These are phyloP conservation scores for Botrytis fragariae DNA, from an alignment of 2,329 filamentous ascomycete species.

Conservation along the genomic window DNA sequence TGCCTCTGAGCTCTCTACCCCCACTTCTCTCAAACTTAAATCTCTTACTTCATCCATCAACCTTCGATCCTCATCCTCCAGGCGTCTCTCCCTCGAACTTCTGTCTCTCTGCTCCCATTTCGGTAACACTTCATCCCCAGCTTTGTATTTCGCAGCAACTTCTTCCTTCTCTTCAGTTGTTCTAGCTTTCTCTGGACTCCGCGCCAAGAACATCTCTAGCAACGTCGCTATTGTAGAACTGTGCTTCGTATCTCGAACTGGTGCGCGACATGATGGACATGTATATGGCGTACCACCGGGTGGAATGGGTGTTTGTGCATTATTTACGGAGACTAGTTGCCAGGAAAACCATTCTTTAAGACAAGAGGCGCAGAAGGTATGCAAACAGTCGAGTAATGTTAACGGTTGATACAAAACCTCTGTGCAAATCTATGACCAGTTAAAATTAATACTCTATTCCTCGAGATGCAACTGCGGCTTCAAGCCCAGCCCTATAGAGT, in stretches of 20 bases:
- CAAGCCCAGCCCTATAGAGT: neutral
- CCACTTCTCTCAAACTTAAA: constrained; percentile 58
- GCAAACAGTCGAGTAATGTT: constrained; percentile 87
- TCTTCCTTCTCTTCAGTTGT: constrained; percentile 71
- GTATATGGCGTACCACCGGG: constrained; percentile 57
- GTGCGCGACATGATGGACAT: constrained; percentile 87
- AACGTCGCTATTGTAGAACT: constrained; percentile 89
- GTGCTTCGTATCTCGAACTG: constrained; percentile 80
- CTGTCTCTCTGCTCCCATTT: constrained; percentile 51
- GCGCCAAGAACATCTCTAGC: constrained; percentile 80
- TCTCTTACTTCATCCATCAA: constrained; percentile 35
- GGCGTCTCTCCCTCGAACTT: constrained; percentile 51
- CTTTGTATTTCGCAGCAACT: constrained; percentile 72
- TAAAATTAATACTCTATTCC: neutral
- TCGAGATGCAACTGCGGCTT: neutral
- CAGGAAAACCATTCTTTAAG: constrained; percentile 93
- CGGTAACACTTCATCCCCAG: constrained; percentile 77
- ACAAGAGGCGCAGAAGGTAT: constrained; percentile 94
- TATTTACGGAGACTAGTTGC: constrained; percentile 47
- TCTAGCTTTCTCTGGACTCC: constrained; percentile 74
- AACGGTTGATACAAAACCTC: constrained; percentile 89
- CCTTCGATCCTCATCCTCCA: constrained; percentile 44
- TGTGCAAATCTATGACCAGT: constrained; percentile 75
- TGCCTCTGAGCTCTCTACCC: constrained; percentile 43
- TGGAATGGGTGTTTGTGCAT: constrained; percentile 30